A percentile compares a stretch with the other conserved stretches of the same genome.
phyloP scores from a whole-genome alignment of 1,139 yeast genomes.

The Blastobotrys buckinghamii region DNA sequence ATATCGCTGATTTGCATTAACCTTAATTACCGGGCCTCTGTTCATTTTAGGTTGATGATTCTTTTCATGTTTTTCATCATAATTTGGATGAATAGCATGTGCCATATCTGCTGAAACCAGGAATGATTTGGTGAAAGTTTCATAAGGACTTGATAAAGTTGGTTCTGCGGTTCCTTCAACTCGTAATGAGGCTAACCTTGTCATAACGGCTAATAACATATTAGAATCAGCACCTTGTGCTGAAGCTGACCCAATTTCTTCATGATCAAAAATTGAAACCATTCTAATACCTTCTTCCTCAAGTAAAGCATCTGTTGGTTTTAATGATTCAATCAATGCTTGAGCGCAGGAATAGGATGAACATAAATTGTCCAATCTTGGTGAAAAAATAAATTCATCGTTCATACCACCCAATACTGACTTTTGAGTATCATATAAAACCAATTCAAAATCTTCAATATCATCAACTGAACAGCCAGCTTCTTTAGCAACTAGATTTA shows the following conservation, averaged over 20 bases:
- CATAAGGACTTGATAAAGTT: constrained; percentile 40
- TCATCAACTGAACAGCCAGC: constrained; percentile 40
- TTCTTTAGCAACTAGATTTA: constrained; percentile 64
- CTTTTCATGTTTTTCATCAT: constrained; percentile 65
- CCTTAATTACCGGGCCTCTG: constrained; percentile 85
- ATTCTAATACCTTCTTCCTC: constrained; percentile 57
- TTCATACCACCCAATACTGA: constrained; percentile 82
- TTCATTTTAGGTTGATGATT: constrained; percentile 77
- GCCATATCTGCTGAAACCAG: constrained; percentile 94
- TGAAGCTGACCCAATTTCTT: constrained; percentile 87
- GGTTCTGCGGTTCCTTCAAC: constrained; percentile 34
- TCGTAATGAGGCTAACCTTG: constrained; percentile 51
- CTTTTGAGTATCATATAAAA: constrained; percentile 80
- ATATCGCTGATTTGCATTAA: constrained; percentile 93
- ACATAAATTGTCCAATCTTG: constrained; percentile 87
- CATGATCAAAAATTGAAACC: constrained; percentile 86
- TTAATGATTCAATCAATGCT: constrained; percentile 56
- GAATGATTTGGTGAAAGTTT: constrained; percentile 76
- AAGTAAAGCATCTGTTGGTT: constrained; percentile 34
- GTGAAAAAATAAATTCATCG: constrained; percentile 87
- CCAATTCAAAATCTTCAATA: constrained; percentile 85
- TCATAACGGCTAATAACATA: constrained; percentile 71
- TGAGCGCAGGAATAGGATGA: constrained; percentile 76
- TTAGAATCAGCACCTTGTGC: constrained; percentile 98
- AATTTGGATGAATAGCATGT: constrained; percentile 95